Conservation (phyloP, 108 stramenopile genomes). For the Schizochytrium sp. region DNA sequence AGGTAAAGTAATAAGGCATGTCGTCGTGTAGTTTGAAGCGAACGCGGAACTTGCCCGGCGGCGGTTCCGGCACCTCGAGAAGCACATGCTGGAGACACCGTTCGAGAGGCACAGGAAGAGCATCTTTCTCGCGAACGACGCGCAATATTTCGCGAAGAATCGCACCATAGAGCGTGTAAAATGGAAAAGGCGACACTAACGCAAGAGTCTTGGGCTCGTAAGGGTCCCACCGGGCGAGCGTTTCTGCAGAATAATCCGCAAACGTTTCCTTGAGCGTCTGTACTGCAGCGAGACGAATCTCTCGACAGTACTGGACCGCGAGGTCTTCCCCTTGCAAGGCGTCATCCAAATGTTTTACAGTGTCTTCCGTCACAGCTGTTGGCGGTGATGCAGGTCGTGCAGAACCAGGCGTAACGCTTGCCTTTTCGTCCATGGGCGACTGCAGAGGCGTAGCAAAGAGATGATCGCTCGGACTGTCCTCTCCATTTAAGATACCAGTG, state of each 20-base stretch:
- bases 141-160: neutral
- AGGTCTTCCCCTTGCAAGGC: neutral
- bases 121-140: neutral
- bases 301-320: neutral
- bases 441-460: neutral
- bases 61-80: constrained; percentile 1
- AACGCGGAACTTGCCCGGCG: neutral
- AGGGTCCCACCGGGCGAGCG: neutral
- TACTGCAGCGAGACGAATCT: neutral
- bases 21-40: neutral
- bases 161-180: neutral
- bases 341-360: neutral
- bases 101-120: neutral
- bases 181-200: neutral
- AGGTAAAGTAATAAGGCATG: neutral
- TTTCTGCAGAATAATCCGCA: neutral
- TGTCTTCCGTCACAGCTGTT: neutral
- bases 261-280: neutral
- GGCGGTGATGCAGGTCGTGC: neutral
- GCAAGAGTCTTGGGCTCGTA: neutral
- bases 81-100: neutral
- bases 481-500: no score
- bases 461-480: no score
- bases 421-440: no score
- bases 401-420: no score